These are phyloP conservation scores for Triticum turgidum DNA, from an alignment of 176 grass and related monocot species.

Conservation along the genomic window DNA sequence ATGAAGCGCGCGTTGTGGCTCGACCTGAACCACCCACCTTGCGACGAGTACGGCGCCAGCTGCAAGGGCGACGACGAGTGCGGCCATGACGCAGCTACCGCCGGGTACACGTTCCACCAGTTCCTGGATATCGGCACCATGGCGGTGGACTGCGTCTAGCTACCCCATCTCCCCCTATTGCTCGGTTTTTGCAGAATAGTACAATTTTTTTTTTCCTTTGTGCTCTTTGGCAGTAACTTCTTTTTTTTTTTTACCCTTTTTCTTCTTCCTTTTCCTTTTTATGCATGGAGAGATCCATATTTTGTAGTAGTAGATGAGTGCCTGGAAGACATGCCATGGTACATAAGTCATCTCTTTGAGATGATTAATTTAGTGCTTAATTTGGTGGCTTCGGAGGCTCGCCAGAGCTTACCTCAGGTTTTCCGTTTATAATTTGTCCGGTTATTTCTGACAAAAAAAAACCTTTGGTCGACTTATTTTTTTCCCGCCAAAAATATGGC, in stretches of 20 bases:
- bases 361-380: not conserved
- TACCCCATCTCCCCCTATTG: not conserved
- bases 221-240: not conserved
- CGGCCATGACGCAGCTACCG: not conserved
- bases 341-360: slow-evolving; percentile 21
- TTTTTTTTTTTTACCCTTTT: not conserved
- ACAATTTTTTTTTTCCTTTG: not conserved
- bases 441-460: slow-evolving; percentile 1
- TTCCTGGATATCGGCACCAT: slow-evolving; percentile 45
- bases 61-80: not conserved
- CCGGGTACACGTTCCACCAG: not conserved
- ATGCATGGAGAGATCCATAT: slow-evolving; percentile 25
- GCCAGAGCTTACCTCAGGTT: not conserved
- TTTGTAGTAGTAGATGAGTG: slow-evolving; percentile 37
- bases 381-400: slow-evolving; percentile 7
- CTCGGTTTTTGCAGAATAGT: slow-evolving; percentile 8
- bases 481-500: no score
- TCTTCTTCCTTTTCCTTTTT: not conserved
- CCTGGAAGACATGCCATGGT: slow-evolving; percentile 20
- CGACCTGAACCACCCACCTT: no score
- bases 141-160: slow-evolving; percentile 46
- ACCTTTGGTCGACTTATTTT: no score
- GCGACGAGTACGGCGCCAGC: no score
- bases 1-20: not conserved
- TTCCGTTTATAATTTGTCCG: not conserved